Evolutionary conservation across 2,329 filamentous ascomycete species (phyloP).

Genomic region (Chaetomium sp.): DNA sequence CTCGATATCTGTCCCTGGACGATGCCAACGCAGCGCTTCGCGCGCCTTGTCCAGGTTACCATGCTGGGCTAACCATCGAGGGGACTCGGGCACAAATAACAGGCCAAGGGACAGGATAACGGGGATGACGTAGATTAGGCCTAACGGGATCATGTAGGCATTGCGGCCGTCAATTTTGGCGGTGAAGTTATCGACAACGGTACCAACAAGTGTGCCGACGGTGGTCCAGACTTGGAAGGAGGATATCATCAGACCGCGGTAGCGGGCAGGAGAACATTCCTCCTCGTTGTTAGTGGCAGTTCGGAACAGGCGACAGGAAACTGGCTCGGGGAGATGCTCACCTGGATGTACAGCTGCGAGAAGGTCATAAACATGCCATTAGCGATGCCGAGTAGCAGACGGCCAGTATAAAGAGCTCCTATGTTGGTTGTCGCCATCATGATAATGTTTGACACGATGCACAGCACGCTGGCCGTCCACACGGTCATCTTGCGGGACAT

Average conservation of each 20-base stretch:
- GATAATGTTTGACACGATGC: constrained; percentile 53
- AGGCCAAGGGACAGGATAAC: constrained; percentile 42
- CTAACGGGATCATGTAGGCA: constrained; percentile 45
- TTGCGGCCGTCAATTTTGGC: constrained; percentile 40
- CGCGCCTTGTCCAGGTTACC: constrained; percentile 41
- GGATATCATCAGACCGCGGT: constrained; percentile 42
- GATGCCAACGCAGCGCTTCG: constrained; percentile 40
- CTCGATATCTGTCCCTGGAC: constrained; percentile 38
- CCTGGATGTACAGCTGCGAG: constrained; percentile 41
- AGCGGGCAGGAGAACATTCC: constrained; percentile 37
- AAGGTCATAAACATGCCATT: constrained; percentile 60
- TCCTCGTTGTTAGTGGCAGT: not conserved
- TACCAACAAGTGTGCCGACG: constrained; percentile 45
- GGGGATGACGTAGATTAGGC: constrained; percentile 44
- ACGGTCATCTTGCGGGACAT: constrained; percentile 43
- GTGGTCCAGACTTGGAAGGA: constrained; percentile 38
- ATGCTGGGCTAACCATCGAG: constrained; percentile 45
- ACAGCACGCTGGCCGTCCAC: constrained; percentile 51
- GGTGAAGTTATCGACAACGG: constrained; percentile 53
- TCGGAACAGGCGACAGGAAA: not conserved
- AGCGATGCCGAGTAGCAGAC: constrained; percentile 56
- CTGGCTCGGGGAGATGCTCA: not conserved
- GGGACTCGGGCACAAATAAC: constrained; percentile 46
- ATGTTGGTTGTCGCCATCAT: constrained; percentile 59
- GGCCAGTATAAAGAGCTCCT: constrained; percentile 55